Evolutionary conservation across 2,329 filamentous ascomycete species (phyloP).

Genomic region (Lachnum nothofagi): DNA sequence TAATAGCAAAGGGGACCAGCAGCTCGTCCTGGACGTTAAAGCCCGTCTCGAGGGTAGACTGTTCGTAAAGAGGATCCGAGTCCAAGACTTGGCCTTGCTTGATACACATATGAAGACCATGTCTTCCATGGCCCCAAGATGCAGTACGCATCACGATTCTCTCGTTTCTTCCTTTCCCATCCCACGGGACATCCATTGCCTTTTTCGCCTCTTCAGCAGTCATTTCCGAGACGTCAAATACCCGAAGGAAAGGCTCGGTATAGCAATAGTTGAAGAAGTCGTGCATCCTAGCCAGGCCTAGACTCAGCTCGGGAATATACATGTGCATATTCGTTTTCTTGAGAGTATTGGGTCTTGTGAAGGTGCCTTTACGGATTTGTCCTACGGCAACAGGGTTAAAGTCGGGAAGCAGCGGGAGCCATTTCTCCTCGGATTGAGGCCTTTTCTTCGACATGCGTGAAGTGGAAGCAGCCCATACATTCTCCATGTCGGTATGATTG

Average conservation of each 20-base stretch:
- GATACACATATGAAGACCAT: constrained; percentile 9
- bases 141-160: constrained; percentile 15
- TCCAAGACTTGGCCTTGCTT: neutral
- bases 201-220: neutral
- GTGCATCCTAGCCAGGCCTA: constrained; percentile 9
- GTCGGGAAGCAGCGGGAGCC: neutral
- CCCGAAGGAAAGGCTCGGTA: constrained; percentile 16
- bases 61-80: neutral
- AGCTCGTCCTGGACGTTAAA: neutral
- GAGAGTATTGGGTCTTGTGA: neutral
- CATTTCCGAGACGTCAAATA: neutral
- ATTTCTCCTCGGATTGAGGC: no score
- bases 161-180: neutral
- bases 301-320: constrained; percentile 8
- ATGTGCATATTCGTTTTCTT: neutral
- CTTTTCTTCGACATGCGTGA: neutral
- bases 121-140: constrained; percentile 10
- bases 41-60: neutral
- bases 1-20: constrained; percentile 9
- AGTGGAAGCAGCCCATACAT: constrained; percentile 5
- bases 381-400: neutral
- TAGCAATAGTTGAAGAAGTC: constrained; percentile 2
- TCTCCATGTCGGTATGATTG: constrained; percentile 4
- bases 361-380: constrained; percentile 6
- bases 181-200: constrained; percentile 5